These are phyloP conservation scores for Leishmania tropica DNA, from an alignment of 208 protist species.

Conservation along the genomic window DNA sequence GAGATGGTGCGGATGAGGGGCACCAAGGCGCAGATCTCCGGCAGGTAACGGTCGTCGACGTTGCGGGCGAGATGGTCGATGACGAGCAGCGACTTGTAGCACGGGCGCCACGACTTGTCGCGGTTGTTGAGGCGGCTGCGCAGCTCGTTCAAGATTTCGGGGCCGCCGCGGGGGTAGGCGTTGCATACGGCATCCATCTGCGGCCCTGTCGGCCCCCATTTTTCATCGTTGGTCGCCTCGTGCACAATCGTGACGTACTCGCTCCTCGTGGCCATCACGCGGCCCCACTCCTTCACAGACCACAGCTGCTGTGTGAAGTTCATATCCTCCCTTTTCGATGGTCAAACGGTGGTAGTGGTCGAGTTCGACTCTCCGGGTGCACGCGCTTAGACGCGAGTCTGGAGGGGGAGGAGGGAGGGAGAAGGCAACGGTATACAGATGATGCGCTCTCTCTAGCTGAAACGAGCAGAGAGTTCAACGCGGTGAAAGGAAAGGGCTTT, in stretches of 20 bases:
- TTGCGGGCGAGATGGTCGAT: slow-evolving; percentile 88
- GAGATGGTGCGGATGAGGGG: slow-evolving; percentile 74
- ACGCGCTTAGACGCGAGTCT: neutral
- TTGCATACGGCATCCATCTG: slow-evolving; percentile 89
- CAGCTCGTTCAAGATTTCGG: slow-evolving; percentile 85
- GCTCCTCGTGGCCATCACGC: slow-evolving; percentile 73
- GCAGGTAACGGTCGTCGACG: slow-evolving; percentile 58
- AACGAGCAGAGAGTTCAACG: neutral
- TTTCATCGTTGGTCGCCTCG: slow-evolving; percentile 88
- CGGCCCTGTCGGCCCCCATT: slow-evolving; percentile 86
- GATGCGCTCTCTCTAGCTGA: neutral
- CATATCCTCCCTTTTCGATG: slow-evolving; percentile 19
- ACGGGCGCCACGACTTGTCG: slow-evolving; percentile 83
- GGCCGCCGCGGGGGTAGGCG: slow-evolving; percentile 58
- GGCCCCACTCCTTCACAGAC: slow-evolving; percentile 79
- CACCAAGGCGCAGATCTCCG: slow-evolving; percentile 70
- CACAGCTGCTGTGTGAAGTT: slow-evolving; percentile 71
- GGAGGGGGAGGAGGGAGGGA: neutral
- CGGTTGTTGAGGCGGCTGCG: slow-evolving; percentile 81
- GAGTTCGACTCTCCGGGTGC: neutral
- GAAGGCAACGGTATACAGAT: neutral
- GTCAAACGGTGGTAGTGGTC: neutral
- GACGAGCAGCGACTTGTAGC: slow-evolving; percentile 89
- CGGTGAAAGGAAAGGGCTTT: neutral
- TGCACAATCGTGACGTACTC: slow-evolving; percentile 77